Conservation (phyloP, 208 protist genomes). For the Acanthamoeba castellanii region DNA sequence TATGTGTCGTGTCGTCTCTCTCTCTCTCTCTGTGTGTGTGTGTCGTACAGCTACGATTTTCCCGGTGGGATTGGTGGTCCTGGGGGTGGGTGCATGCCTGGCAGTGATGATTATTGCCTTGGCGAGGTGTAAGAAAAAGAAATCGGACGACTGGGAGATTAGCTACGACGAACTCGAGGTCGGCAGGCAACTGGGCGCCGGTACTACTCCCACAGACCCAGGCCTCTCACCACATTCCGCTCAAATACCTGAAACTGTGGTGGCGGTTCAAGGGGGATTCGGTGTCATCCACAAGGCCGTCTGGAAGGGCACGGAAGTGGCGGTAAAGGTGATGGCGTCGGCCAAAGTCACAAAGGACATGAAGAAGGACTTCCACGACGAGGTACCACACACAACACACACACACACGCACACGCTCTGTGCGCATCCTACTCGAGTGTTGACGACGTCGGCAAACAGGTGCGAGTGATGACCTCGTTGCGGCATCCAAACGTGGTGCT, state of each 20-base stretch:
- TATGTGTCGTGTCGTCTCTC: too few species aligned
- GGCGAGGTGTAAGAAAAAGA: not conserved
- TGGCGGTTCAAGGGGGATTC: not conserved
- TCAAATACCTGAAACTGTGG: too few species aligned
- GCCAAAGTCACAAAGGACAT: not conserved
- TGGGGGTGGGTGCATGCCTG: not conserved
- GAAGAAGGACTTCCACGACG: not conserved
- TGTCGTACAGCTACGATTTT: not conserved
- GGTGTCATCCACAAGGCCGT: not conserved
- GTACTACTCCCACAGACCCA: too few species aligned
- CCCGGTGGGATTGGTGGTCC: not conserved
- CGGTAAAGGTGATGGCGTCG: not conserved
- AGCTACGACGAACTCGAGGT: slow-evolving; percentile 27
- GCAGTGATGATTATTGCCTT: not conserved
- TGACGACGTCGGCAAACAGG: not conserved
- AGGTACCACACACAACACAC: not conserved
- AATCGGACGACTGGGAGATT: slow-evolving; percentile 51
- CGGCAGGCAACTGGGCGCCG: not conserved
- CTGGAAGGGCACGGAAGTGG: not conserved
- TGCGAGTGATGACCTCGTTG: slow-evolving; percentile 79
- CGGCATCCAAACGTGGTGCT: slow-evolving; percentile 82
- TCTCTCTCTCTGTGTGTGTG: too few species aligned
- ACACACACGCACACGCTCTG: too few species aligned
- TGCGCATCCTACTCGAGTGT: not conserved
- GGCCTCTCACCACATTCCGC: too few species aligned